Conservation (phyloP, 257 asterid species). For the Buddleja alternifolia region DNA sequence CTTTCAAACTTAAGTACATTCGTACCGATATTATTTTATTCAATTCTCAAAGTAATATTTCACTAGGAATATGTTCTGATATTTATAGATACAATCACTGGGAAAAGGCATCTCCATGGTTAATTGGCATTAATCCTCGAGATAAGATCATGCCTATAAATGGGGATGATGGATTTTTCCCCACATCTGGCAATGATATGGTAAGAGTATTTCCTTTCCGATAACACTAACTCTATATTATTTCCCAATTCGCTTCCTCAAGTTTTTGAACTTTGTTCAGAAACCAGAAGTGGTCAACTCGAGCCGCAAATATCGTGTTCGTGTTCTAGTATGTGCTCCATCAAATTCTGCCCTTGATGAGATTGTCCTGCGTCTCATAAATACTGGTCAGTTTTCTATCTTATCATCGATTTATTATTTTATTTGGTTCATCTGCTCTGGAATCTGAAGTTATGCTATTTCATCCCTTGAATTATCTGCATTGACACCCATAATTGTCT, state of each 20-base stretch:
- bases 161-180: constrained; percentile 98
- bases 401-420: constrained; percentile 19
- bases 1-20: constrained; percentile 15
- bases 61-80: constrained; percentile 16
- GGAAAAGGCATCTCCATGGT: constrained; percentile 96
- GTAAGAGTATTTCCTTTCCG: constrained; percentile 42
- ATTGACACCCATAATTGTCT: constrained; percentile 15
- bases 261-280: constrained; percentile 40
- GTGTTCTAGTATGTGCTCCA: constrained; percentile 96
- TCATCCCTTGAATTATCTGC: not conserved
- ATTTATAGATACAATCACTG: constrained; percentile 75
- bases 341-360: constrained; percentile 99
- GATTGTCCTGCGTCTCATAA: constrained; percentile 79
- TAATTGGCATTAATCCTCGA: constrained; percentile 78
- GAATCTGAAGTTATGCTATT: constrained; percentile 17
- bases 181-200: constrained; percentile 90
- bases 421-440: constrained; percentile 19
- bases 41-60: constrained; percentile 9
- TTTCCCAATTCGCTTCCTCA: constrained; percentile 30
- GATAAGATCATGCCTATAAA: constrained; percentile 79
- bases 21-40: not conserved
- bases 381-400: constrained; percentile 59
- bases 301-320: constrained; percentile 90
- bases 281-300: constrained; percentile 93
- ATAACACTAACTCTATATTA: constrained; percentile 5